Conservation (phyloP, 371 early-diverging fungal species). For the Nosema muscidifuracis region DNA sequence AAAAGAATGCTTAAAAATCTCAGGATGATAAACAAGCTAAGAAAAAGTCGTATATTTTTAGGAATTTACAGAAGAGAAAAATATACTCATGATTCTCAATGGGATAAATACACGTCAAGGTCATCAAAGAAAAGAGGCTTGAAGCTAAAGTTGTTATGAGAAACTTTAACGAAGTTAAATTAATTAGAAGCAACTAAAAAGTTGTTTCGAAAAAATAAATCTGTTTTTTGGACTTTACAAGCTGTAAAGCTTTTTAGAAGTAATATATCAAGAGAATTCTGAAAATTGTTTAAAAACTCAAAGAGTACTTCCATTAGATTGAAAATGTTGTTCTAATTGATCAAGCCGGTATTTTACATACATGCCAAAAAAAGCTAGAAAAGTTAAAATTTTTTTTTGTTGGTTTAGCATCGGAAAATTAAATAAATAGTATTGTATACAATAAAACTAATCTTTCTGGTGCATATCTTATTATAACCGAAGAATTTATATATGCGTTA, state of each 20-base stretch:
- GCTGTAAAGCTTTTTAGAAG: background rate
- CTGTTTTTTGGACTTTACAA: background rate
- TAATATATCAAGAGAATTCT: background rate
- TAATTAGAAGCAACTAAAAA: background rate
- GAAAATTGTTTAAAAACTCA: background rate
- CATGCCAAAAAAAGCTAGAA: background rate
- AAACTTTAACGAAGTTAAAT: background rate
- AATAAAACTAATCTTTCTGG: background rate
- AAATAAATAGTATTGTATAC: background rate
- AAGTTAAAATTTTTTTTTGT: background rate
- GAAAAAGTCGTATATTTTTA: background rate
- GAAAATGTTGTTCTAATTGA: background rate
- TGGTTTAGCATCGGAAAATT: background rate
- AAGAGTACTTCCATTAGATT: background rate
- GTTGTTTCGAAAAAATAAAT: background rate
- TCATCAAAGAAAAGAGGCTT: background rate
- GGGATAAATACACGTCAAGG: background rate
- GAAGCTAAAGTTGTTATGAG: background rate
- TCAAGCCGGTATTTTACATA: background rate
- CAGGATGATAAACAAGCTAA: background rate
- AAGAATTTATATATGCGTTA: background rate
- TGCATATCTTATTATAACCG: background rate
- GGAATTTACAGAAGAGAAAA: background rate
- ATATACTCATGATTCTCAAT: background rate
- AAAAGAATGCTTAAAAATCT: constrained; percentile 1